phyloP scores from a whole-genome alignment of 2,329 filamentous ascomycete species.

The Alternaria rosae region DNA sequence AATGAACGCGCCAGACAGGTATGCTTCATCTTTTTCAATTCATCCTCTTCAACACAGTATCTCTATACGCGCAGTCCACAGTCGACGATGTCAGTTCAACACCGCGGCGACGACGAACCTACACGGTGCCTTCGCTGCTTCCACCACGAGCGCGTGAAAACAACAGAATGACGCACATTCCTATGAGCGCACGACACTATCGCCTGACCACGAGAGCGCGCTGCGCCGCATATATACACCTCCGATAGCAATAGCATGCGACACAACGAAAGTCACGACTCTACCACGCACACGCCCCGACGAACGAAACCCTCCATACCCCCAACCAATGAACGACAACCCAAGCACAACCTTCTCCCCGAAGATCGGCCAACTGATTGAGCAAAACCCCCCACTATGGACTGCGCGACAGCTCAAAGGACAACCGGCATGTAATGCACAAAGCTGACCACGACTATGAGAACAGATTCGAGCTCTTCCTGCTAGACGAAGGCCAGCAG shows the following conservation, averaged over 20 bases:
- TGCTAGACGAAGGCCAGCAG: constrained; percentile 87
- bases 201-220: background rate
- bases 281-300: background rate
- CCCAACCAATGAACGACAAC: constrained; percentile 3
- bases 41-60: background rate
- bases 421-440: constrained; percentile 9
- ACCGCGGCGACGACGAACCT: background rate
- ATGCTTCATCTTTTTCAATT: constrained; percentile 17
- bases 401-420: constrained; percentile 16
- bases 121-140: constrained; percentile 8
- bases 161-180: background rate
- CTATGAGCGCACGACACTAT: background rate
- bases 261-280: background rate
- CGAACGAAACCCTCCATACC: background rate
- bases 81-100: background rate
- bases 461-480: constrained; percentile 87
- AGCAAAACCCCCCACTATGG: constrained; percentile 15
- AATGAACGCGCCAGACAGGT: constrained; percentile 52
- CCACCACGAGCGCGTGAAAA: constrained; percentile 8
- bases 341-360: constrained; percentile 5
- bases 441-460: constrained; percentile 28
- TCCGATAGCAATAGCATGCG: background rate
- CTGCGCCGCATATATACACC: constrained; percentile 1
- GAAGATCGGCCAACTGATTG: constrained; percentile 19
- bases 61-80: constrained; percentile 11